Evolutionary conservation across 2,329 filamentous ascomycete species (phyloP).

Genomic region (Paracorniculantispora psalliotae): DNA sequence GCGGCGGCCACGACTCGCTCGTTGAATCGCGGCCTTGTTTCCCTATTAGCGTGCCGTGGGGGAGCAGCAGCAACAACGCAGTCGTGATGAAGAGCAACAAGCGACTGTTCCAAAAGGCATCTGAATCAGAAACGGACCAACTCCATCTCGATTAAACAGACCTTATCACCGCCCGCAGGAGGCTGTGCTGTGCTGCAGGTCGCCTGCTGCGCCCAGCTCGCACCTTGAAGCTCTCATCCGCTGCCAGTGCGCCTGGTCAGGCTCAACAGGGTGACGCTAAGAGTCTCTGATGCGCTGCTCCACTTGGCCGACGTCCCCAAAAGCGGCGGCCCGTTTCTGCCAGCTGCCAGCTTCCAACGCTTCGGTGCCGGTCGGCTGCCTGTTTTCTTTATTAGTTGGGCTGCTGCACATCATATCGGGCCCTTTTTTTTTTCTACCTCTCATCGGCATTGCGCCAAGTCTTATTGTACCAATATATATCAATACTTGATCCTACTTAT

Average conservation of each 20-base stretch:
- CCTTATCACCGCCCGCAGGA: background rate
- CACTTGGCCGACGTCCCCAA: background rate
- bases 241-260: constrained; percentile 1
- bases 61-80: no score
- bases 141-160: background rate
- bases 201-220: constrained; percentile 1
- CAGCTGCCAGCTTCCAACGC: background rate
- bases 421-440: background rate
- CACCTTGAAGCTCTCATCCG: background rate
- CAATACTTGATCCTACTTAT: background rate
- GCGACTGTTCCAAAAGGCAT: background rate
- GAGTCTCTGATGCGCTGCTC: background rate
- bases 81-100: background rate
- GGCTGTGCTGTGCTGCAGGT: background rate
- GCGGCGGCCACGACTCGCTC: background rate
- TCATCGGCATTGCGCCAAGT: background rate
- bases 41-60: no score
- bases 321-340: constrained; percentile 9
- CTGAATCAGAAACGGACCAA: background rate
- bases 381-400: constrained; percentile 11
- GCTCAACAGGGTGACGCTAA: background rate
- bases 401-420: constrained; percentile 8
- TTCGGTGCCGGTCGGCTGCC: constrained; percentile 2
- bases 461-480: background rate
- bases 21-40: background rate